Percentiles rank a stretch among this genome's conserved stretches.
Conservation (phyloP, 192 early-diverging fungal species). For the Backusella morwellensis region DNA sequence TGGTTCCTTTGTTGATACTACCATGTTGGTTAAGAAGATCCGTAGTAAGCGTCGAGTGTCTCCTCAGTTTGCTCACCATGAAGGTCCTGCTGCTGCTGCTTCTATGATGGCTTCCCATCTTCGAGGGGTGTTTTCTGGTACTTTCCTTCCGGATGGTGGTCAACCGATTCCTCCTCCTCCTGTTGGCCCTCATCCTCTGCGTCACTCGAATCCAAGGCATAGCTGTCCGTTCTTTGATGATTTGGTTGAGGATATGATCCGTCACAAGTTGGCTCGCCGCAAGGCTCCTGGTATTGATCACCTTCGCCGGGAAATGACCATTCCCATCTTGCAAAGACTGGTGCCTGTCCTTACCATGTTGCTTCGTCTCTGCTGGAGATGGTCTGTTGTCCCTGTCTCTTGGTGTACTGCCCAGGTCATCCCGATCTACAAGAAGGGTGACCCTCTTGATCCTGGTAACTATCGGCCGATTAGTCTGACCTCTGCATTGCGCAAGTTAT, state of each 20-base stretch:
- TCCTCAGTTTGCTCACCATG: background rate
- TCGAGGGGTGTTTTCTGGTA: background rate
- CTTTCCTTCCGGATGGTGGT: background rate
- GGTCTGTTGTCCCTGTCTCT: background rate
- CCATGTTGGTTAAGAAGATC: background rate
- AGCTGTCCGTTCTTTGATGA: background rate
- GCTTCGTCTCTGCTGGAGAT: background rate
- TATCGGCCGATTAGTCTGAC: conserved; percentile 24
- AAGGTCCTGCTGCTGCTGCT: background rate
- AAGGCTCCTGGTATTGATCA: too few relatives aligned
- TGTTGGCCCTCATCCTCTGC: too few relatives aligned
- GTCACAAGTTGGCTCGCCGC: background rate
- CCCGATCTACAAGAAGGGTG: conserved; percentile 14
- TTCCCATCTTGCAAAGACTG: too few relatives aligned
- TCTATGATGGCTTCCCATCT: background rate
- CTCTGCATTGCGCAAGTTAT: conserved; percentile 13
- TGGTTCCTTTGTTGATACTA: background rate
- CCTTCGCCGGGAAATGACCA: too few relatives aligned
- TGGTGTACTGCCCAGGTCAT: conserved; percentile 20
- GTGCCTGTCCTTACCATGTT: too few relatives aligned
- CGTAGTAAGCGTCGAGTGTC: background rate
- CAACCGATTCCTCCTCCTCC: background rate
- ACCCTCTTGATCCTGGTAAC: background rate
- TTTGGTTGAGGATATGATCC: background rate
- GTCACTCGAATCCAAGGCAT: too few relatives aligned